These are phyloP conservation scores for Gynandropsis gynandra DNA, from an alignment of 345 rosid species.

Conservation along the genomic window DNA sequence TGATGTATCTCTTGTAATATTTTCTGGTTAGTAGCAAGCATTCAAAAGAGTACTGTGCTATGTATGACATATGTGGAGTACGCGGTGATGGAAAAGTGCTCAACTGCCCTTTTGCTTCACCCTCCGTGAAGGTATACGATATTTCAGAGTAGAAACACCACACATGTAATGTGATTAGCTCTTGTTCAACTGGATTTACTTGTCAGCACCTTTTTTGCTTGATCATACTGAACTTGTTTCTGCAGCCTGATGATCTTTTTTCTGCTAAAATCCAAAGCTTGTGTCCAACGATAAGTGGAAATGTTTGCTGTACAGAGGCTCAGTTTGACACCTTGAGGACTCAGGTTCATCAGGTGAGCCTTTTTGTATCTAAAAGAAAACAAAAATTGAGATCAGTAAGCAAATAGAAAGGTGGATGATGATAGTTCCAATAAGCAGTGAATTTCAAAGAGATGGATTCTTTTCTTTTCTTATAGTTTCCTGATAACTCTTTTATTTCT, in stretches of 20 bases:
- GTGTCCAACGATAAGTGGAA: slow-evolving; percentile 84
- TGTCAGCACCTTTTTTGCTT: not conserved
- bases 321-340: slow-evolving; percentile 82
- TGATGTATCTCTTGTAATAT: slow-evolving; percentile 12
- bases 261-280: slow-evolving; percentile 91
- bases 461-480: not conserved
- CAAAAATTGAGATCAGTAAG: slow-evolving; percentile 1
- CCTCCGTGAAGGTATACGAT: slow-evolving; percentile 54
- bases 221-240: slow-evolving; percentile 10
- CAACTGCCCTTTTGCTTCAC: slow-evolving; percentile 72
- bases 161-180: not conserved
- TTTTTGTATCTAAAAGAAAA: slow-evolving; percentile 9
- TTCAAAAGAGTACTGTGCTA: slow-evolving; percentile 74
- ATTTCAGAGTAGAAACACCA: slow-evolving; percentile 2
- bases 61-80: slow-evolving; percentile 92
- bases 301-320: slow-evolving; percentile 85
- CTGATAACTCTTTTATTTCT: slow-evolving; percentile 2
- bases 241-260: slow-evolving; percentile 78
- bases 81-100: slow-evolving; percentile 82
- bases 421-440: not conserved
- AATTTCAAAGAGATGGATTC: not conserved
- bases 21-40: slow-evolving; percentile 43
- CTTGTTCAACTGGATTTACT: not conserved
- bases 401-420: not conserved
- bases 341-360: slow-evolving; percentile 83